Percentiles rank a stretch among this genome's conserved stretches.
phyloP scores from a whole-genome alignment of 768 basidiomycete species.

The Leccinum imitatum region DNA sequence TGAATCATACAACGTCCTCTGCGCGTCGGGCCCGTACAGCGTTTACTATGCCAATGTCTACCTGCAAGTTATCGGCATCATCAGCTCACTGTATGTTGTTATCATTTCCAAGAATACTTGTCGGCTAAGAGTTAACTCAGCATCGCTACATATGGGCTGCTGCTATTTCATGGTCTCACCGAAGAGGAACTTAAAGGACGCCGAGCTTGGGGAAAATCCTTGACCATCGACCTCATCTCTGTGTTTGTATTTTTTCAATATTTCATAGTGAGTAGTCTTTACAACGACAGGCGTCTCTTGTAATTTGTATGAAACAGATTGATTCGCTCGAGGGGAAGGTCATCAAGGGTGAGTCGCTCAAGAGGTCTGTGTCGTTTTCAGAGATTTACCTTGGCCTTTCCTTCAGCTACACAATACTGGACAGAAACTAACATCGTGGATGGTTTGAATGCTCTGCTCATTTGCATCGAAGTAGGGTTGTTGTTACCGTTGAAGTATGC shows the following conservation, averaged over 20 bases:
- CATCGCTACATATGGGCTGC: conserved; percentile 80
- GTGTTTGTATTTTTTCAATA: conserved; percentile 89
- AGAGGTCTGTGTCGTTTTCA: background rate
- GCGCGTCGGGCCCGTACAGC: conserved; percentile 59
- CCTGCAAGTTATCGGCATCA: conserved; percentile 69
- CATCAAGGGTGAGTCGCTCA: conserved; percentile 52
- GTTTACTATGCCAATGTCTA: conserved; percentile 66
- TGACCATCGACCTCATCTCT: background rate
- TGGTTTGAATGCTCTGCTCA: conserved; percentile 78
- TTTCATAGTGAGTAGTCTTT: conserved; percentile 55
- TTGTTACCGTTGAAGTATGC: background rate
- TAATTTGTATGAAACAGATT: conserved; percentile 45
- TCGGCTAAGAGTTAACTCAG: conserved; percentile 34
- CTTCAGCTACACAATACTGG: conserved; percentile 76
- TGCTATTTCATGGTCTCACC: conserved; percentile 81
- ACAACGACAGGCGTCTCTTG: background rate
- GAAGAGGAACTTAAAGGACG: conserved; percentile 68
- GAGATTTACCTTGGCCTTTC: background rate
- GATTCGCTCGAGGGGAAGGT: conserved; percentile 61
- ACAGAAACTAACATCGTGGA: conserved; percentile 80
- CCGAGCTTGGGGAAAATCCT: no score
- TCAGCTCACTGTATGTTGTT: conserved; percentile 67
- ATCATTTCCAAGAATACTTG: background rate
- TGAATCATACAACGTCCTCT: conserved; percentile 66
- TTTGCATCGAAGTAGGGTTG: conserved; percentile 71